Percentiles rank a stretch among this genome's conserved stretches.
Evolutionary conservation across 805 yeast species (phyloP).

Genomic region (Saturnispora gosingensis): DNA sequence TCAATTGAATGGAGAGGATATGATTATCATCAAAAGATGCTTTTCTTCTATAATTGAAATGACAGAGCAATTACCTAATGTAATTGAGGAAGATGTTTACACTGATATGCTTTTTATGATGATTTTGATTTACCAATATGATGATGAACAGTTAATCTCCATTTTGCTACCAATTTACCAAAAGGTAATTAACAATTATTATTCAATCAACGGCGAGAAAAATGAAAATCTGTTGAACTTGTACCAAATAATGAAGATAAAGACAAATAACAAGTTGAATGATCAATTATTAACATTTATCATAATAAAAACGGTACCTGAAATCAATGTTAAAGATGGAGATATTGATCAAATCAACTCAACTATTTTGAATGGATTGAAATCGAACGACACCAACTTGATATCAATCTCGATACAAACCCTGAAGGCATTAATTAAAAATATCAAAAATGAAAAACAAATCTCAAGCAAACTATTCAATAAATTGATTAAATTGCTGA

Average conservation of each 20-base stretch:
- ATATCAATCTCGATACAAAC: constrained; percentile 47
- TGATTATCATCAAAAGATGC: constrained; percentile 37
- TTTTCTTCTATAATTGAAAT: constrained; percentile 50
- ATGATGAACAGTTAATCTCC: constrained; percentile 36
- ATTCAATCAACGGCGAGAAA: constrained; percentile 8
- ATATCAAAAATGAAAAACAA: constrained; percentile 24
- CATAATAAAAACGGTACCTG: constrained; percentile 33
- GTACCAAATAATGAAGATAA: constrained; percentile 15
- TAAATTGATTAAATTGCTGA: neutral
- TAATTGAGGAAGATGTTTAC: constrained; percentile 61
- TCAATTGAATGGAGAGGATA: constrained; percentile 24
- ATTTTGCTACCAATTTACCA: constrained; percentile 44
- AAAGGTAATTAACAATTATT: constrained; percentile 30
- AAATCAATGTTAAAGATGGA: constrained; percentile 24
- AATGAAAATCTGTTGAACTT: constrained; percentile 27
- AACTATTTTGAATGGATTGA: constrained; percentile 29
- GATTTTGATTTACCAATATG: constrained; percentile 43
- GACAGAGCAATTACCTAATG: constrained; percentile 54
- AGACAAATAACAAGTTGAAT: constrained; percentile 12
- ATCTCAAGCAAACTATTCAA: constrained; percentile 36
- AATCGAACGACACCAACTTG: constrained; percentile 26
- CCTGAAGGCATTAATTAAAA: constrained; percentile 43
- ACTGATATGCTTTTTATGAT: constrained; percentile 60
- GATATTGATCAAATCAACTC: constrained; percentile 32
- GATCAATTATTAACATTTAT: constrained; percentile 38